Conservation (phyloP, 208 protist species). For the Jaenimonas drosophilae region DNA sequence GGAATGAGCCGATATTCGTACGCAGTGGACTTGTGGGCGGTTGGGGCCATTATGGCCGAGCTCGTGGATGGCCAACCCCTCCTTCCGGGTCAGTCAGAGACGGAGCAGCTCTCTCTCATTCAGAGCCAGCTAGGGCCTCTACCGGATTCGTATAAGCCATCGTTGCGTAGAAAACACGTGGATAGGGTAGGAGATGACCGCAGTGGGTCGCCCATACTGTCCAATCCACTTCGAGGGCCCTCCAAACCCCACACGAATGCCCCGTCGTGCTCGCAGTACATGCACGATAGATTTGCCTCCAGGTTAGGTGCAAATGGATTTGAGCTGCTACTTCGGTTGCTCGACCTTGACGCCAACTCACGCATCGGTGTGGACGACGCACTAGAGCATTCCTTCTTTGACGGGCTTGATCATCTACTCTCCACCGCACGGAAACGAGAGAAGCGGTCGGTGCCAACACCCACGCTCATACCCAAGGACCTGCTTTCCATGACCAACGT, state of each 20-base stretch:
- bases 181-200: too few species aligned
- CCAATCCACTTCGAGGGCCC: background rate
- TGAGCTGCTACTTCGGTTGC: slow-evolving; percentile 41
- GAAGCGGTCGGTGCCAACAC: too few species aligned
- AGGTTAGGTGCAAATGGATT: slow-evolving; percentile 28
- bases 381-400: slow-evolving; percentile 75
- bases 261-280: slow-evolving; percentile 7
- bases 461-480: too few species aligned
- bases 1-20: slow-evolving; percentile 66
- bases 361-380: slow-evolving; percentile 65
- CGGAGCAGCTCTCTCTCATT: slow-evolving; percentile 82
- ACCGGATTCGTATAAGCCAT: slow-evolving; percentile 21
- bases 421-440: too few species aligned
- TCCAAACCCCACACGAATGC: slow-evolving; percentile 1
- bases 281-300: slow-evolving; percentile 22
- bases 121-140: slow-evolving; percentile 62
- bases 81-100: slow-evolving; percentile 77
- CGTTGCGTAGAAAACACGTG: too few species aligned
- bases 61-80: slow-evolving; percentile 64
- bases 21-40: slow-evolving; percentile 86
- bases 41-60: slow-evolving; percentile 89
- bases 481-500: too few species aligned
- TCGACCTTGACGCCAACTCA: slow-evolving; percentile 26
- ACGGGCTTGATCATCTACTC: too few species aligned
- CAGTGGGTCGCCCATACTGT: too few species aligned